phyloP scores from a whole-genome alignment of 768 basidiomycete species.

The Boletus fagicola region DNA sequence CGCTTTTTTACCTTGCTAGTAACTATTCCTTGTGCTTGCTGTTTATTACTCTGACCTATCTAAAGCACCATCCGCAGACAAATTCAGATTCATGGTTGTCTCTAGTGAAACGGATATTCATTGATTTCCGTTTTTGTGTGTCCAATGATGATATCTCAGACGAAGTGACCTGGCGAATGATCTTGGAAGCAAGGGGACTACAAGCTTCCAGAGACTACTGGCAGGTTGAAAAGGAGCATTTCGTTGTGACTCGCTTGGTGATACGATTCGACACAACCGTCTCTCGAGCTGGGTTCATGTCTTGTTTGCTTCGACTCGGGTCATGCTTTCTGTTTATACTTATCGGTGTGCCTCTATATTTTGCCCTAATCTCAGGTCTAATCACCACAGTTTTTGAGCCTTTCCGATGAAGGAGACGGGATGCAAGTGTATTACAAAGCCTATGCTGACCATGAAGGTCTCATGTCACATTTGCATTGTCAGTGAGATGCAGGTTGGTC shows the following conservation, averaged over 20 bases:
- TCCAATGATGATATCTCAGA: no score
- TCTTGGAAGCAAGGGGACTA: neutral
- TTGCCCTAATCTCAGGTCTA: neutral
- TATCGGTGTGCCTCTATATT: neutral
- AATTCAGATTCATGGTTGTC: no score
- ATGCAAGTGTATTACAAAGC: neutral
- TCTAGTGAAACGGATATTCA: no score
- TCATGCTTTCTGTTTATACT: neutral
- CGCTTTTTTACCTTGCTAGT: no score
- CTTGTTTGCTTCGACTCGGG: neutral
- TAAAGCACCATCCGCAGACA: no score
- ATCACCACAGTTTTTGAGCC: neutral
- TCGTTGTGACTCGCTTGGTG: neutral
- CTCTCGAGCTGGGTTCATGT: neutral
- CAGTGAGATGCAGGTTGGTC: neutral
- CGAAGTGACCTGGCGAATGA: no score
- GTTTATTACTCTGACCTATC: no score
- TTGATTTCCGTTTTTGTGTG: no score
- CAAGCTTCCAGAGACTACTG: neutral
- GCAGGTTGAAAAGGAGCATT: no score
- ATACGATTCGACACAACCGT: neutral
- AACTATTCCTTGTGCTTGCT: no score
- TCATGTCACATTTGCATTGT: neutral
- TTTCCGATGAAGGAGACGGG: no score
- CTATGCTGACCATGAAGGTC: neutral